These are phyloP conservation scores for Fraxinus greggii DNA, from an alignment of 305 asterid species.

Conservation along the genomic window DNA sequence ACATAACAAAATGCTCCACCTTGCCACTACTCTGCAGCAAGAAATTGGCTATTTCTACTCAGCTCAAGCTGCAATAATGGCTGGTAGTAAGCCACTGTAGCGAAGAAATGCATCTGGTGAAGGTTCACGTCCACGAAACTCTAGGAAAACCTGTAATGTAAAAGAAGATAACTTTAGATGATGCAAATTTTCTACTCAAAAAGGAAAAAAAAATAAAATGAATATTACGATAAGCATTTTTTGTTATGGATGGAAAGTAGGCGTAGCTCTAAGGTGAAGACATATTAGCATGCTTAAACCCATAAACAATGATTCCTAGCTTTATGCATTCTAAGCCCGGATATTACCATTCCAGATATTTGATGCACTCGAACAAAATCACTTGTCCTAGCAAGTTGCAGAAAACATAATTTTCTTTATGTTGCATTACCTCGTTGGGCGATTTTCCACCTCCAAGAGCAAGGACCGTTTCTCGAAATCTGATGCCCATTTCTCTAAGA, in stretches of 20 bases:
- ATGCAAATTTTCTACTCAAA: background rate
- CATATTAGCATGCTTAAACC: background rate
- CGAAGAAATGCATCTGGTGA: slow-evolving; percentile 47
- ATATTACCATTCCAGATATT: background rate
- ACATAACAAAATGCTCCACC: background rate
- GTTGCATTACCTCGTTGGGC: slow-evolving; percentile 54
- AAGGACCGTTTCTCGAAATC: slow-evolving; percentile 73
- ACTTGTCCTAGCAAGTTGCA: background rate
- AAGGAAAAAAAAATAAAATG: no score
- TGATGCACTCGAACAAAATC: background rate
- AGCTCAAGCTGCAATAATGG: slow-evolving; percentile 10
- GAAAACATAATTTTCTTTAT: background rate
- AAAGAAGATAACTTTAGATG: background rate
- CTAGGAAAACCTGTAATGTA: slow-evolving; percentile 34
- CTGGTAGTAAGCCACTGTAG: slow-evolving; percentile 40
- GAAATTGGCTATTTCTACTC: background rate
- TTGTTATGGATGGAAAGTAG: background rate
- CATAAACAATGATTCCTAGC: background rate
- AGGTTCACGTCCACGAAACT: slow-evolving; percentile 49
- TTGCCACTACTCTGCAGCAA: background rate
- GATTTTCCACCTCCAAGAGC: slow-evolving; percentile 87
- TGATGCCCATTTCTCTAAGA: slow-evolving; percentile 57
- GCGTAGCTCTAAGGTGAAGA: background rate
- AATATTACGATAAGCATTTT: background rate
- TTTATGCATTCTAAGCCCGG: background rate